These are phyloP conservation scores for Fusarium hostae DNA, from an alignment of 2,329 filamentous ascomycete species.

Conservation along the genomic window DNA sequence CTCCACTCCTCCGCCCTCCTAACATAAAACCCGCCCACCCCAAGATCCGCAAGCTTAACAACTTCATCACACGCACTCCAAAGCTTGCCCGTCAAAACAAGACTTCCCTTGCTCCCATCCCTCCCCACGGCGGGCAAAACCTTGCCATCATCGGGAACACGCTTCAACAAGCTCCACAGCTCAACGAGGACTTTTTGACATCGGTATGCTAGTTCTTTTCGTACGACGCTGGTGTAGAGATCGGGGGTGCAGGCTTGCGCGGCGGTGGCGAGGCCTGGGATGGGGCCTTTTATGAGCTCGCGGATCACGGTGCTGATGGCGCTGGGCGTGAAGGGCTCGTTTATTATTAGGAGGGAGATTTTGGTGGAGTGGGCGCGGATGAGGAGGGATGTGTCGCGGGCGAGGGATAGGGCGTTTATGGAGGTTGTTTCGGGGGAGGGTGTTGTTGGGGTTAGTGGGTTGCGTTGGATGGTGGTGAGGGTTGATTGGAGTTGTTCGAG, in stretches of 20 bases:
- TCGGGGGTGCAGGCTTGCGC: constrained; percentile 71
- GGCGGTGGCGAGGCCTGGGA: constrained; percentile 79
- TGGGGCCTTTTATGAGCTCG: constrained; percentile 76
- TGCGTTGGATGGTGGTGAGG: constrained; percentile 53
- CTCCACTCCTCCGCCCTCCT: constrained; percentile 78
- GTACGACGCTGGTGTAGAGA: constrained; percentile 71
- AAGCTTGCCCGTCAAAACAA: constrained; percentile 77
- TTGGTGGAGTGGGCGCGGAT: constrained; percentile 88
- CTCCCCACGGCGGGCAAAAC: constrained; percentile 50
- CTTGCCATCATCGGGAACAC: constrained; percentile 70
- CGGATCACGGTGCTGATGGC: constrained; percentile 77
- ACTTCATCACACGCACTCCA: constrained; percentile 87
- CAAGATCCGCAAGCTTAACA: constrained; percentile 70
- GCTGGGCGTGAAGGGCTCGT: constrained; percentile 84
- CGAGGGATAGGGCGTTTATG: constrained; percentile 72
- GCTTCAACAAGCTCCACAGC: constrained; percentile 67
- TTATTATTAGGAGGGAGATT: constrained; percentile 86
- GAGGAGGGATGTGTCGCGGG: constrained; percentile 76
- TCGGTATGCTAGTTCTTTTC: constrained; percentile 70
- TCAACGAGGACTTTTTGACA: constrained; percentile 71
- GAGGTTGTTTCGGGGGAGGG: constrained; percentile 33
- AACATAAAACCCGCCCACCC: constrained; percentile 76
- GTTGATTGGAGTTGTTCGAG: constrained; percentile 57
- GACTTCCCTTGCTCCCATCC: constrained; percentile 61
- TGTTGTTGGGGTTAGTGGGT: constrained; percentile 26